Evolutionary conservation across 495 filamentous ascomycete species (phyloP).

Genomic region (Lichenothelia convexa): DNA sequence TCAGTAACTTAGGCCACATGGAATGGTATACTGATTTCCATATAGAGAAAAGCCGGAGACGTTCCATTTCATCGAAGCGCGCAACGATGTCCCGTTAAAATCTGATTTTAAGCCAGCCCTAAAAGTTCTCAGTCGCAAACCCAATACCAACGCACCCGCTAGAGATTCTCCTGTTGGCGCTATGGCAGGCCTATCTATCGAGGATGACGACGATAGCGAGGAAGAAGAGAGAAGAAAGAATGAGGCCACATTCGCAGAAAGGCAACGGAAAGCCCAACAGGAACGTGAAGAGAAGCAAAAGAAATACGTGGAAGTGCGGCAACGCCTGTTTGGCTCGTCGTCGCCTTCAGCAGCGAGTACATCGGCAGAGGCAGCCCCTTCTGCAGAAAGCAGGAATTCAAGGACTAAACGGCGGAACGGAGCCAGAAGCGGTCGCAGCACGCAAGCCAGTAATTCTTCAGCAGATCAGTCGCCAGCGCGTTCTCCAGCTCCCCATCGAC

Average conservation of each 20-base stretch:
- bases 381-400: constrained; percentile 25
- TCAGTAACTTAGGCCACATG: too few relatives aligned
- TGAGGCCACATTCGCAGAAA: constrained; percentile 46
- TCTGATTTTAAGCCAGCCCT: constrained; percentile 70
- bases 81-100: constrained; percentile 47
- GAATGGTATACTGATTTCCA: too few relatives aligned
- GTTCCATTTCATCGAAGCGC: constrained; percentile 53
- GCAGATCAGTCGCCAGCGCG: constrained; percentile 24
- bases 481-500: constrained; percentile 19
- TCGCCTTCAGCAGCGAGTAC: too few relatives aligned
- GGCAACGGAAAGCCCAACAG: constrained; percentile 48
- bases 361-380: constrained; percentile 32
- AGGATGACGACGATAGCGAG: constrained; percentile 43
- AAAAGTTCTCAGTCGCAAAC: constrained; percentile 70
- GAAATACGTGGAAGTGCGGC: constrained; percentile 68
- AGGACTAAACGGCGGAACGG: constrained; percentile 15
- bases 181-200: constrained; percentile 30
- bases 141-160: constrained; percentile 31
- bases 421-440: constrained; percentile 23
- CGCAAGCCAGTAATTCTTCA: constrained; percentile 30
- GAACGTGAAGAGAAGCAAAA: constrained; percentile 77
- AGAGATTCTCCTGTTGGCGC: constrained; percentile 34
- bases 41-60: constrained; percentile 46
- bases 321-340: constrained; percentile 59
- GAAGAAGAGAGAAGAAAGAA: constrained; percentile 43